These are phyloP conservation scores for Mucuna pruriens DNA, from an alignment of 306 rosid species.

Conservation along the genomic window DNA sequence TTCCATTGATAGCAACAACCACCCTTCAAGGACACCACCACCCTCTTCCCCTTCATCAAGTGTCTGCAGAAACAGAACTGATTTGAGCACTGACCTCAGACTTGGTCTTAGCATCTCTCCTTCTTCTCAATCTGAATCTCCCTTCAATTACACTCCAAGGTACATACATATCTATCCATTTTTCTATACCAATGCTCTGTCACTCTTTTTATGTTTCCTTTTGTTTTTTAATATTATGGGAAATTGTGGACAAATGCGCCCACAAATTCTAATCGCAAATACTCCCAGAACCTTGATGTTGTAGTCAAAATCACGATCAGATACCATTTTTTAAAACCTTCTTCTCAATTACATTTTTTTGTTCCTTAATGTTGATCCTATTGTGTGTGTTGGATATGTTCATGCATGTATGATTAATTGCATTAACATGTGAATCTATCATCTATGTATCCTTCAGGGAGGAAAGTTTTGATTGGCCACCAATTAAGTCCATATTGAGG, in stretches of 20 bases:
- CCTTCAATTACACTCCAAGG: conserved; percentile 41
- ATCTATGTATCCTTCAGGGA: conserved; percentile 37
- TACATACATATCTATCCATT: not conserved
- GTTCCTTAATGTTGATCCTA: not conserved
- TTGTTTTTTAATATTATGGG: too few species aligned
- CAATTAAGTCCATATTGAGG: conserved; percentile 55
- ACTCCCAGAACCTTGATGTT: too few species aligned
- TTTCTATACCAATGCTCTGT: not conserved
- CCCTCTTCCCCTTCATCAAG: conserved; percentile 40
- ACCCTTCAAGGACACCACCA: conserved; percentile 37
- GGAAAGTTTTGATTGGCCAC: conserved; percentile 54
- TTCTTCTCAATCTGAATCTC: conserved; percentile 31
- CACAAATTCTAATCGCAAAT: too few species aligned
- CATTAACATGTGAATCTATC: not conserved
- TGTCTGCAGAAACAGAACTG: conserved; percentile 41
- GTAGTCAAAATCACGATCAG: too few species aligned
- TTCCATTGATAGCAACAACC: conserved; percentile 49
- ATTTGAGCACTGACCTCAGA: conserved; percentile 56
- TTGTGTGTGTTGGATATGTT: not conserved
- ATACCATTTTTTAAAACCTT: too few species aligned
- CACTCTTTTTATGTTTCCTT: too few species aligned
- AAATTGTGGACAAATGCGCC: too few species aligned
- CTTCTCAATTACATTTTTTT: too few species aligned
- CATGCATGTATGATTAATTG: conserved; percentile 27
- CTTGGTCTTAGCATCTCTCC: conserved; percentile 55